Evolutionary conservation across 352 stramenopile genomes (phyloP).

Genomic region (Pythium graminicola): DNA sequence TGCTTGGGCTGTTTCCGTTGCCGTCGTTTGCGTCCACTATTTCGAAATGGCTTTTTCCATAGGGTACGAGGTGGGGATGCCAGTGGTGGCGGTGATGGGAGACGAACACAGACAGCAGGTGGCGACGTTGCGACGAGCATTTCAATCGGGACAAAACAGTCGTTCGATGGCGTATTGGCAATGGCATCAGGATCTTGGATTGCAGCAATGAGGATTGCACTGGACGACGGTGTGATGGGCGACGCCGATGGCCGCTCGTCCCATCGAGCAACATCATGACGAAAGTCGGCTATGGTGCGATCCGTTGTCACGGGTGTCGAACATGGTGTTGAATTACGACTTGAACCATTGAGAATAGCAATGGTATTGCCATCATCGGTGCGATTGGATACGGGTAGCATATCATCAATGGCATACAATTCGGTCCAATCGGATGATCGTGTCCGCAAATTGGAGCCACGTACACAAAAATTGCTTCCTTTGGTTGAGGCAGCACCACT

Average conservation of each 20-base stretch:
- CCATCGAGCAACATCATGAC: conserved; percentile 38
- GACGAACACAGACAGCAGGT: not conserved
- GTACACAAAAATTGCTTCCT: conserved; percentile 12
- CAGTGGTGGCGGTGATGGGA: conserved; percentile 1
- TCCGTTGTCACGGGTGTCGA: conserved; percentile 16
- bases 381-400: conserved; percentile 28
- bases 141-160: conserved; percentile 40
- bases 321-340: conserved; percentile 29
- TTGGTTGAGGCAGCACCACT: conserved; percentile 5
- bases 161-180: conserved; percentile 19
- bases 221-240: conserved; percentile 42
- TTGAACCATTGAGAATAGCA: conserved; percentile 40
- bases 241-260: conserved; percentile 40
- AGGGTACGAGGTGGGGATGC: not conserved
- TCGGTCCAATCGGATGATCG: conserved; percentile 43
- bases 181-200: conserved; percentile 14
- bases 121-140: conserved; percentile 19
- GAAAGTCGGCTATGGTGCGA: conserved; percentile 41
- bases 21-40: conserved; percentile 12
- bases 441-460: conserved; percentile 14
- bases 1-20: conserved; percentile 9
- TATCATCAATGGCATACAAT: conserved; percentile 37
- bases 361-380: conserved; percentile 38
- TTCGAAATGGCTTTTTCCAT: conserved; percentile 10
- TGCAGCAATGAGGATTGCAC: conserved; percentile 28